These are phyloP conservation scores for Blastobotrys capitulatus DNA, from an alignment of 1,139 yeast species.

Conservation along the genomic window DNA sequence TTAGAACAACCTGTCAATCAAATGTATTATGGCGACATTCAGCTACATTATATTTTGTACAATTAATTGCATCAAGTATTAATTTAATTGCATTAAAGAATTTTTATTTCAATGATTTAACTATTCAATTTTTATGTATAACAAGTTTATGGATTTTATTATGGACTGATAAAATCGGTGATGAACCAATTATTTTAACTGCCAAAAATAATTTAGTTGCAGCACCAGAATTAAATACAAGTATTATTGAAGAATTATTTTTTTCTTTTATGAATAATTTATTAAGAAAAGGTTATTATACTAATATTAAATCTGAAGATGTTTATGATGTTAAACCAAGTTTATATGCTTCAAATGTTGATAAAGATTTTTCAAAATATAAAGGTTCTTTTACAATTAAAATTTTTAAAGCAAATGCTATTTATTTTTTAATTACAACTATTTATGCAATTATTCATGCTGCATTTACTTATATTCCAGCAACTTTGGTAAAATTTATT, in stretches of 20 bases:
- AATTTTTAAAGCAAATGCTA: not conserved
- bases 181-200: not conserved
- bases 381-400: not conserved
- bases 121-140: not conserved
- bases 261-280: not conserved
- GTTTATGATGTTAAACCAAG: conserved; percentile 1
- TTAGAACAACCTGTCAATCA: not conserved
- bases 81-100: not conserved
- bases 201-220: not conserved
- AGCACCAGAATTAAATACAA: not conserved
- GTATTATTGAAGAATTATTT: not conserved
- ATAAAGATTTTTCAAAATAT: not conserved
- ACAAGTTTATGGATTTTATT: not conserved
- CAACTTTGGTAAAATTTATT: conserved; percentile 2
- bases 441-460: not conserved
- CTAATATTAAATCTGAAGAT: not conserved
- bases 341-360: not conserved
- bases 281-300: not conserved
- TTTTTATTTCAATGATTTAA: not conserved
- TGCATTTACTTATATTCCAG: not conserved
- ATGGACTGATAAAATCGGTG: conserved; percentile 6
- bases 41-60: not conserved
- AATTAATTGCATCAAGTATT: not conserved
- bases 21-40: conserved; percentile 4
- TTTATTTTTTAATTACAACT: not conserved